Evolutionary conservation across 192 early-diverging fungal genomes (phyloP).

Genomic region (Backusella tuberculispora): DNA sequence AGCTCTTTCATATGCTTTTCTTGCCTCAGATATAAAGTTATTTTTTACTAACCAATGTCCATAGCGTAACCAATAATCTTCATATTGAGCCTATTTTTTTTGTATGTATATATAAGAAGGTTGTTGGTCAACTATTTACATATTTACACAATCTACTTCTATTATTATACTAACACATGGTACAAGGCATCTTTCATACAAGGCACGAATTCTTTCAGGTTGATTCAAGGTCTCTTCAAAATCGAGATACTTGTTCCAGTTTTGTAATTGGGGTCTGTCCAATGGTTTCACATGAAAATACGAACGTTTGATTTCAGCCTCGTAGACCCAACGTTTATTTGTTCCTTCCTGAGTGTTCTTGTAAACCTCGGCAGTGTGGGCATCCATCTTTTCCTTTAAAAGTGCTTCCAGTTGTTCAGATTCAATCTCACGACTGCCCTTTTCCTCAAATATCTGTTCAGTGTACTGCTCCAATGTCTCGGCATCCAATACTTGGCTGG

Average conservation of each 20-base stretch:
- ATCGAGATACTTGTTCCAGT: slow-evolving; percentile 76
- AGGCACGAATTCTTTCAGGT: slow-evolving; percentile 55
- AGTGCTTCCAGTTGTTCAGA: slow-evolving; percentile 58
- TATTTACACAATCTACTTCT: neutral
- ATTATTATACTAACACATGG: slow-evolving; percentile 62
- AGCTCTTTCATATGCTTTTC: slow-evolving; percentile 59
- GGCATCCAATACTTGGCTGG: neutral
- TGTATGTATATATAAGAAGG: neutral
- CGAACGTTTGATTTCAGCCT: slow-evolving; percentile 75
- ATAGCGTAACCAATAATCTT: slow-evolving; percentile 80
- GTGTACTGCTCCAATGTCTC: neutral
- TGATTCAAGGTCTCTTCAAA: slow-evolving; percentile 70
- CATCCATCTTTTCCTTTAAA: slow-evolving; percentile 62
- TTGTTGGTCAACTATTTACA: too few relatives aligned
- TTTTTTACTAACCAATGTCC: slow-evolving; percentile 56
- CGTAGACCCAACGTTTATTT: slow-evolving; percentile 77
- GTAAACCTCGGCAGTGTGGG: slow-evolving; percentile 59
- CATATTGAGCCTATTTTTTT: slow-evolving; percentile 65
- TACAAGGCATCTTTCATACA: slow-evolving; percentile 78
- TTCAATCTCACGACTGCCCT: neutral
- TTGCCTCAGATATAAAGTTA: slow-evolving; percentile 50
- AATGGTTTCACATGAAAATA: slow-evolving; percentile 83
- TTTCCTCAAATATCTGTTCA: slow-evolving; percentile 14
- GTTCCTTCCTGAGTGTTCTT: slow-evolving; percentile 68
- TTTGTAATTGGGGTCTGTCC: slow-evolving; percentile 67